Conservation (phyloP, 2,329 filamentous ascomycete genomes). For the Aspergillus sp. region DNA sequence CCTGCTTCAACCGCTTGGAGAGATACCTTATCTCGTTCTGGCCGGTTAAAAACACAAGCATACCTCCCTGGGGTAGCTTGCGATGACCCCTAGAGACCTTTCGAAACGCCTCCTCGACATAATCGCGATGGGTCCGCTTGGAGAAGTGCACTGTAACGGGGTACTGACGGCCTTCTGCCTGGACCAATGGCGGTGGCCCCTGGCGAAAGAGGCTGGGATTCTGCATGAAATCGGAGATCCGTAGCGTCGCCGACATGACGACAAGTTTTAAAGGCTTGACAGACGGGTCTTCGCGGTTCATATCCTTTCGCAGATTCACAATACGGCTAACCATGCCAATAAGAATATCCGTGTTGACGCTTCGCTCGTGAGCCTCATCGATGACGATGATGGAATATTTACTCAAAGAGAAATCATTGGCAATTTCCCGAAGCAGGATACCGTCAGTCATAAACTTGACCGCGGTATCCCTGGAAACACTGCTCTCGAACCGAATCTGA, state of each 20-base stretch:
- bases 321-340: constrained; percentile 94
- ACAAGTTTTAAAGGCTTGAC: constrained; percentile 78
- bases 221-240: constrained; percentile 80
- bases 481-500: constrained; percentile 91
- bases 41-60: constrained; percentile 89
- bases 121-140: constrained; percentile 72
- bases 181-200: constrained; percentile 67
- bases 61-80: constrained; percentile 81
- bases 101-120: constrained; percentile 77
- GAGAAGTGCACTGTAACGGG: constrained; percentile 85
- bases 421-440: constrained; percentile 82
- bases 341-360: constrained; percentile 95
- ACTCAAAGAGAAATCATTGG: constrained; percentile 73
- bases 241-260: constrained; percentile 94
- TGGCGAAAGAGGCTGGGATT: constrained; percentile 70
- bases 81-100: constrained; percentile 82
- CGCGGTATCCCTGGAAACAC: constrained; percentile 66
- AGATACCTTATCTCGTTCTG: constrained; percentile 82
- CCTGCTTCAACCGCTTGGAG: constrained; percentile 66
- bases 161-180: constrained; percentile 86
- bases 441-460: constrained; percentile 99
- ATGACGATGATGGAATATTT: constrained; percentile 94
- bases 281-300: constrained; percentile 61
- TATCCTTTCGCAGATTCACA: constrained; percentile 68
- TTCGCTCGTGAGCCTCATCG: constrained; percentile 94